Percentiles rank a stretch among this genome's conserved stretches.
These are phyloP conservation scores for Leccinum arenicola DNA, from an alignment of 768 basidiomycete species.

Conservation along the genomic window DNA sequence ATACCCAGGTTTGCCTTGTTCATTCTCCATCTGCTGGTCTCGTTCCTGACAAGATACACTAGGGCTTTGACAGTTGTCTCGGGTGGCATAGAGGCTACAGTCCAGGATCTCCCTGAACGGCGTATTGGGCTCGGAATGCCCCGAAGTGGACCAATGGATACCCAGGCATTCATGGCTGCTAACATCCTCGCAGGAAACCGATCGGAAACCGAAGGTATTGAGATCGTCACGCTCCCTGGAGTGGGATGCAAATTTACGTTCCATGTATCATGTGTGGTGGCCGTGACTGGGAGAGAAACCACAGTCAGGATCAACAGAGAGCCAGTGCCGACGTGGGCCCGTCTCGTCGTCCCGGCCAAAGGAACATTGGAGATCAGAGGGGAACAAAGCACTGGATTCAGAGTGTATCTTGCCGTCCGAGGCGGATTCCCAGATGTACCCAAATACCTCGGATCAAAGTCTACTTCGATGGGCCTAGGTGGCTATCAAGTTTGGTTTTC, in stretches of 20 bases:
- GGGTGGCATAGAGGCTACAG: slow-evolving; percentile 52
- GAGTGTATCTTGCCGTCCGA: slow-evolving; percentile 52
- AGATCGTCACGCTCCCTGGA: slow-evolving; percentile 48
- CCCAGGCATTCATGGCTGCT: slow-evolving; percentile 50
- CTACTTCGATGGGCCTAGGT: slow-evolving; percentile 60
- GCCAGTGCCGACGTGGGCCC: slow-evolving; percentile 45
- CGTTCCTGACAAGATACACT: background rate
- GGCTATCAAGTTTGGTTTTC: slow-evolving; percentile 43
- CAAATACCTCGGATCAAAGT: slow-evolving; percentile 59
- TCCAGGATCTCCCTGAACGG: slow-evolving; percentile 56
- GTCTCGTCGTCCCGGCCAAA: slow-evolving; percentile 43
- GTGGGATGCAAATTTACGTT: slow-evolving; percentile 47
- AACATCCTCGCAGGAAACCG: slow-evolving; percentile 60
- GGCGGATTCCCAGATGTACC: slow-evolving; percentile 62
- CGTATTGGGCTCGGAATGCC: slow-evolving; percentile 57
- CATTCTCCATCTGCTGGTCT: background rate
- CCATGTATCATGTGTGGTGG: slow-evolving; percentile 45
- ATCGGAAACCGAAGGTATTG: slow-evolving; percentile 49
- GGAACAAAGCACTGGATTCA: slow-evolving; percentile 39
- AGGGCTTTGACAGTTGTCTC: slow-evolving; percentile 54
- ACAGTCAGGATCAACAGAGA: slow-evolving; percentile 41
- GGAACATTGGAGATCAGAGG: slow-evolving; percentile 40
- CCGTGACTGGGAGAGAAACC: slow-evolving; percentile 52
- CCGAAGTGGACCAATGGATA: slow-evolving; percentile 62
- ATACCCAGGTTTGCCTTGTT: slow-evolving; percentile 34